Base-by-base conservation (phyloP, 768 basidiomycete genomes). In the Termitomyces sp. region DNA sequence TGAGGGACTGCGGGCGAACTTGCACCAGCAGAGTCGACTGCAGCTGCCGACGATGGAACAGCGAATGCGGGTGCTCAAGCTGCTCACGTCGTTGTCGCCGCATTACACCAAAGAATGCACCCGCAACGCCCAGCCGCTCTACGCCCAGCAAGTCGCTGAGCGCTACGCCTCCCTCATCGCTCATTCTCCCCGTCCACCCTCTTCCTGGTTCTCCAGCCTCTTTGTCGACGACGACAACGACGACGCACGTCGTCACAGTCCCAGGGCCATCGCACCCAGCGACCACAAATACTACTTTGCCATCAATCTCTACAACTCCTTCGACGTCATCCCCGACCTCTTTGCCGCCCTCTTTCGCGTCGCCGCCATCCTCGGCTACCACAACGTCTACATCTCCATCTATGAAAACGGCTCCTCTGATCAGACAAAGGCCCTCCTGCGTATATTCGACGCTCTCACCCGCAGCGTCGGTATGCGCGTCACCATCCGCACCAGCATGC, bases 401-500 rank as follows among this genome's bases (percentile, higher is more conserved):
- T 98, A 98, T 77, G 97, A 99, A 75, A 98, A 98, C 71, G 97
- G 96, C 3, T 98, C 96, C n/a, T 84, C 84, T 43, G 97, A 99
- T 77, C 97, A 98, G 74, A 98, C 97, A 19, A 98, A 98, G 71
- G 95, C 96, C 0, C 82, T 98, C 19, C 81, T 98, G 37, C 84
- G 90, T 49, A 94, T 98, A 51, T 98, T 98, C 67, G 94, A 96
- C 71, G 89, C 95, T 3, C 79, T 99, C 48, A 92, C 92, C 1
- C 79, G 88, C 43, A 85, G 84, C 47, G 92, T 96, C 56, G 97
- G 97, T 26, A 79, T 98, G 71, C 85, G 97, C 50, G 83, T 99
- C 58, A 90, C 88, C 63, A 98, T 99, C 65, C 85, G 93, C 56
- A 94, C 94, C 0, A 92, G 88, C 10, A 89, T 87, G 77, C 87